Percentiles rank a stretch among this genome's conserved stretches.
These are phyloP conservation scores for Carex myosuroides DNA, from an alignment of 176 grass and related monocot genomes.

Conservation along the genomic window DNA sequence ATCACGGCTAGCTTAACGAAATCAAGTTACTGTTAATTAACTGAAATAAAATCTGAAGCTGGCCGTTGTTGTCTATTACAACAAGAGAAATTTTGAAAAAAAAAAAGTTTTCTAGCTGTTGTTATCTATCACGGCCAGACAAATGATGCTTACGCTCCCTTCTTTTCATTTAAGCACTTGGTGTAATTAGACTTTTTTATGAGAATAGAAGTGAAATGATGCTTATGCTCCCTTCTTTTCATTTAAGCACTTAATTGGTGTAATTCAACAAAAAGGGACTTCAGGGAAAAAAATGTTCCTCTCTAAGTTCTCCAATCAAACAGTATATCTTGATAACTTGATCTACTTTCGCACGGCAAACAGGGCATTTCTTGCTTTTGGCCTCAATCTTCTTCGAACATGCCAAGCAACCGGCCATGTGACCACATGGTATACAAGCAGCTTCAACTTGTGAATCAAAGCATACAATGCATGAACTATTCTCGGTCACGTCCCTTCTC, in stretches of 20 bases:
- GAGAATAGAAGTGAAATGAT: not conserved
- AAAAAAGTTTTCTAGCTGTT: no score
- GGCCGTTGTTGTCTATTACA: no score
- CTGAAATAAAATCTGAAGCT: no score
- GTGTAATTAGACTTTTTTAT: no score
- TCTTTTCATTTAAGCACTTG: no score
- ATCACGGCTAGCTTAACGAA: no score
- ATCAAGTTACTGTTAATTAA: no score
- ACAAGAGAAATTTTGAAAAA: no score
- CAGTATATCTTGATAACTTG: conserved; percentile 30
- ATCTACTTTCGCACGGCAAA: conserved; percentile 35
- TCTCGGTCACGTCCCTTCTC: not conserved
- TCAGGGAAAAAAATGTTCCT: not conserved
- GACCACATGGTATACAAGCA: conserved; percentile 42
- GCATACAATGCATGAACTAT: conserved; percentile 27
- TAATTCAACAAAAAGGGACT: not conserved
- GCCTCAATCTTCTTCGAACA: conserved; percentile 37
- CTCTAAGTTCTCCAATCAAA: conserved; percentile 13
- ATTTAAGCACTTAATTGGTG: not conserved
- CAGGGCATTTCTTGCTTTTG: conserved; percentile 31
- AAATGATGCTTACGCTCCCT: no score
- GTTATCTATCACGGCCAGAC: no score
- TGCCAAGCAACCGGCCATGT: conserved; percentile 42
- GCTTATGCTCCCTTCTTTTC: not conserved
- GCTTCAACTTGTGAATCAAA: conserved; percentile 30